Evolutionary conservation across 1,284 basidiomycete genomes (phyloP), one percentile per base, ranked within the genome.

Genomic region (Microbotryum lychnidis-dioicae): DNA sequence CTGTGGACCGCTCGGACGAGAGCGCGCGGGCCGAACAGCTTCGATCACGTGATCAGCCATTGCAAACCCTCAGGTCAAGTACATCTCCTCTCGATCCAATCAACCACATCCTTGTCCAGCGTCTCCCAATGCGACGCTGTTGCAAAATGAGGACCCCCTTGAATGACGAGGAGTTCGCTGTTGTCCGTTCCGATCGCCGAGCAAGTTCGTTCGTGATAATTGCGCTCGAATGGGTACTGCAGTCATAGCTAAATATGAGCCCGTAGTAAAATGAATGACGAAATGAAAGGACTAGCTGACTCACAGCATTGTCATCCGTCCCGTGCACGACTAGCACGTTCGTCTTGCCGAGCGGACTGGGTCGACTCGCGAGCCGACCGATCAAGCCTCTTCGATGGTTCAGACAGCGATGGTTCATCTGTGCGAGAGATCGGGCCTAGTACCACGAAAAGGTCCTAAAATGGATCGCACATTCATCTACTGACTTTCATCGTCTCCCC

Each of bases 211-310:
- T 47, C 37, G 48, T 60, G 58, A 42, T 60, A 60, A 2, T 50
- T 21, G 29, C 58, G 46, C n/a, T 60, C 58, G 33, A 60, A 55
- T 10, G 58, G 58, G 52, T 60, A 60, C 51, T 56, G 55, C n/a
- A 29, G 44, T 21, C 12, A 46, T n/a, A 27, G 20, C 8, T 23
- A 10, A 33, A 29, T 21, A 44, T 21, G 23, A n/a, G 12, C 9
- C 21, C 21, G 33, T 16, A 18, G 3, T n/a, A 10, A 21, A 12
- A 14, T n/a, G n/a, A n/a, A n/a, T n/a, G 12, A 18, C 8, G 12
- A 16, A 20, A 12, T 9, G 54, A 14, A 37, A 27, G 5, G 37
- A 6, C 5, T 6, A 16, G 3, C 14, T 12, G 31, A 42, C 47
- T 33, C 31, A 56, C 55, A 37, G 58, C 58, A 8, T 49, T 45